phyloP scores from a whole-genome alignment of 2,329 filamentous ascomycete genomes.

The Emmonsiellopsis sp. region DNA sequence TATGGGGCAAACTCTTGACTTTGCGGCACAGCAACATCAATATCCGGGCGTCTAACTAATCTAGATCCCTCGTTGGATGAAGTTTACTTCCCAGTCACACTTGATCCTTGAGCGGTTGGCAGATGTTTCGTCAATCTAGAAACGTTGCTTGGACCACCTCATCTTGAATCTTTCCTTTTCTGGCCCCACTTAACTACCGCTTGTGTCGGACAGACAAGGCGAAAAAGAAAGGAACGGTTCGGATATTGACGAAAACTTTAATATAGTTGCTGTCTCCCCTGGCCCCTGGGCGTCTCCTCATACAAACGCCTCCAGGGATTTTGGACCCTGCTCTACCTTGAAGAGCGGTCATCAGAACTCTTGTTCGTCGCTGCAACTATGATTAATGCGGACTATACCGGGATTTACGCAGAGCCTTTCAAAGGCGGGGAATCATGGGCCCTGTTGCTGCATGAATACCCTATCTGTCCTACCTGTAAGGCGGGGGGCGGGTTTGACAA shows the following conservation, averaged over 20 bases:
- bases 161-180: not conserved
- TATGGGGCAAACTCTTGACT: not conserved
- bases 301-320: not conserved
- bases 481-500: not conserved
- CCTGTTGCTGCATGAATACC: not conserved
- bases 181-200: too few relatives aligned
- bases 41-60: not conserved
- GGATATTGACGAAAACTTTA: too few relatives aligned
- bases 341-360: not conserved
- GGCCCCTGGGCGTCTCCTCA: too few relatives aligned
- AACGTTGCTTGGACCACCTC: not conserved
- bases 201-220: too few relatives aligned
- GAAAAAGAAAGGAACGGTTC: too few relatives aligned
- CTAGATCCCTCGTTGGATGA: not conserved
- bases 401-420: too few relatives aligned
- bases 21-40: not conserved
- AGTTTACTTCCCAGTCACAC: not conserved
- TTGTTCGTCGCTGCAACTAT: not conserved
- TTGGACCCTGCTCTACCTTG: not conserved
- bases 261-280: too few relatives aligned
- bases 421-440: too few relatives aligned
- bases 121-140: not conserved
- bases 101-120: not conserved
- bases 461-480: not conserved
- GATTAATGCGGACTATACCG: too few relatives aligned